phyloP scores from a whole-genome alignment of 1,284 basidiomycete species.

The Inonotus hispidus region DNA sequence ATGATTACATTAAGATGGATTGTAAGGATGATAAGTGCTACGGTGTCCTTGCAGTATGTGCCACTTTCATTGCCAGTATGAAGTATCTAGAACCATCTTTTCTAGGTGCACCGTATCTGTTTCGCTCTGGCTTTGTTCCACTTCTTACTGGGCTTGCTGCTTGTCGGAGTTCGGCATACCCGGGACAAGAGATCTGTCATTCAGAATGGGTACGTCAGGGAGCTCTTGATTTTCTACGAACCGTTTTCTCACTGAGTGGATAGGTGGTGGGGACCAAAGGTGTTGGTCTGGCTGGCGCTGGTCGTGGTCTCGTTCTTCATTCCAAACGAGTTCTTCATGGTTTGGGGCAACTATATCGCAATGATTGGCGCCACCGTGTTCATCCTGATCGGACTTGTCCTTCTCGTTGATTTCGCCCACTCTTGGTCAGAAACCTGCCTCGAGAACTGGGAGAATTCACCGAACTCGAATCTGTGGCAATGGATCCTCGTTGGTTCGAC shows the following conservation, averaged over 20 bases:
- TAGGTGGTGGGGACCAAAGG: conserved; percentile 99
- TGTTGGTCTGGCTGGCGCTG: conserved; percentile 79
- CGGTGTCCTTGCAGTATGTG: conserved; percentile 87
- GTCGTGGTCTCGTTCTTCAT: conserved; percentile 85
- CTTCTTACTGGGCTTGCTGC: conserved; percentile 68
- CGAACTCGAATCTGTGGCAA: conserved; percentile 85
- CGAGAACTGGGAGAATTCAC: conserved; percentile 88
- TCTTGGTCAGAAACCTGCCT: conserved; percentile 97
- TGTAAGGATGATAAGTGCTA: conserved; percentile 93
- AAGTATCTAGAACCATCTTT: background rate
- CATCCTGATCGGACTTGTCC: conserved; percentile 93
- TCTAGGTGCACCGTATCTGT: conserved; percentile 91
- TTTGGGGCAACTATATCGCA: conserved; percentile 93
- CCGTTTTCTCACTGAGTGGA: background rate
- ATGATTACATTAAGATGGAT: conserved; percentile 98
- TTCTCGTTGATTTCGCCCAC: conserved; percentile 98
- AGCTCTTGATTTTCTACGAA: conserved; percentile 1
- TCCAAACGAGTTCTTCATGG: conserved; percentile 91
- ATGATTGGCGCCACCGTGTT: conserved; percentile 91
- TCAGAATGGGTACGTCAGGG: conserved; percentile 80
- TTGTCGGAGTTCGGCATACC: conserved; percentile 88
- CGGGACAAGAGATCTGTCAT: conserved; percentile 88
- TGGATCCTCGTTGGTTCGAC: conserved; percentile 96
- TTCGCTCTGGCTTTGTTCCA: conserved; percentile 94
- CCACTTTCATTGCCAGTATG: background rate